Percentiles rank a stretch among this genome's conserved stretches.
Evolutionary conservation across 345 rosid genomes (phyloP).

Genomic region (Salix koriyanagi): DNA sequence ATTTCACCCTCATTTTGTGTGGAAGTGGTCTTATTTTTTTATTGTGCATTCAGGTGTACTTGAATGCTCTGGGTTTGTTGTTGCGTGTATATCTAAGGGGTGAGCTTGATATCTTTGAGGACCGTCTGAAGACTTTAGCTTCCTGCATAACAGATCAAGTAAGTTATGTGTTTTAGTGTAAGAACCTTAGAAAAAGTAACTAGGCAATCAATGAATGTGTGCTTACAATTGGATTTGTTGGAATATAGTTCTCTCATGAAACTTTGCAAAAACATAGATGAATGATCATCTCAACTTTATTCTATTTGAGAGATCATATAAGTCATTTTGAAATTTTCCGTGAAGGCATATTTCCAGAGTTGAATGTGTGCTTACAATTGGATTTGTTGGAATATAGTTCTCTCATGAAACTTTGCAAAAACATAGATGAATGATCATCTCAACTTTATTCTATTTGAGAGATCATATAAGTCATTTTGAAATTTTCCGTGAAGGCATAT

Average conservation of each 20-base stretch:
- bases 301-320: neutral
- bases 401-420: neutral
- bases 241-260: neutral
- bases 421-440: neutral
- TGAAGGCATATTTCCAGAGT: no score
- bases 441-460: neutral
- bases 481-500: neutral
- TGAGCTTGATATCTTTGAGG: constrained; percentile 40
- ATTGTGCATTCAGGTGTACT: constrained; percentile 53
- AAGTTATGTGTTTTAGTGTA: constrained; percentile 10
- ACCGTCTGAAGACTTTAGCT: constrained; percentile 51
- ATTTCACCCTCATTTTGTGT: neutral
- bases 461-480: neutral
- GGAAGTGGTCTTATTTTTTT: neutral
- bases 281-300: neutral
- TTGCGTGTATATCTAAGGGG: constrained; percentile 61
- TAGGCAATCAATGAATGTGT: neutral
- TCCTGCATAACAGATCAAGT: constrained; percentile 49
- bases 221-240: neutral
- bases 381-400: neutral
- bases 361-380: neutral
- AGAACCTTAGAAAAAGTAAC: neutral
- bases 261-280: constrained; percentile 1
- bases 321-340: neutral
- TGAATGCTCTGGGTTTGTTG: constrained; percentile 71